Evolutionary conservation across 192 early-diverging fungal species (phyloP).

Genomic region (Gryganskiella cystojenkinii): DNA sequence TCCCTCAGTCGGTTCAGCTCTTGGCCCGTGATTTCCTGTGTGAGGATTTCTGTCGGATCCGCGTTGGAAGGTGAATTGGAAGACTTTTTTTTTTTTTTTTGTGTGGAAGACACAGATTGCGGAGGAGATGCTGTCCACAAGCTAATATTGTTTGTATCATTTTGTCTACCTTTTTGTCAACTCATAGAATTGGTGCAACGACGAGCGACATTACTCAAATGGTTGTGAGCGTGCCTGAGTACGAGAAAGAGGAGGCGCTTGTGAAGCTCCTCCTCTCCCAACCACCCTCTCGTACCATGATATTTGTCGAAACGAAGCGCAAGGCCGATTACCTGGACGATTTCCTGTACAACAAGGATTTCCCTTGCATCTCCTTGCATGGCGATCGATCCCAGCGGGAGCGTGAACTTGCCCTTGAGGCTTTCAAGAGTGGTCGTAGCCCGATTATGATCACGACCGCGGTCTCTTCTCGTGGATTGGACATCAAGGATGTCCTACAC

Average conservation of each 20-base stretch:
- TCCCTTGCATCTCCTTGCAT: slow-evolving; percentile 87
- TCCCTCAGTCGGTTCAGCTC: slow-evolving; percentile 90
- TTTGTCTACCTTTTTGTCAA: background rate
- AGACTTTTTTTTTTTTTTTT: background rate
- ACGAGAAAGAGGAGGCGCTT: slow-evolving; percentile 72
- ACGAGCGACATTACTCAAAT: slow-evolving; percentile 92
- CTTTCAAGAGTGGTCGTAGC: slow-evolving; percentile 70
- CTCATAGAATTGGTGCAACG: slow-evolving; percentile 75
- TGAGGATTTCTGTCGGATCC: slow-evolving; percentile 79
- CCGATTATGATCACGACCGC: slow-evolving; percentile 88
- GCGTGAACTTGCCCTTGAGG: slow-evolving; percentile 78
- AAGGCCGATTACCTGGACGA: slow-evolving; percentile 82
- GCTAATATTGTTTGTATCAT: background rate
- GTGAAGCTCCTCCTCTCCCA: slow-evolving; percentile 65
- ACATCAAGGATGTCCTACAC: slow-evolving; percentile 89
- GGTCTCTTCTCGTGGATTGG: slow-evolving; percentile 89
- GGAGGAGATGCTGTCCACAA: background rate
- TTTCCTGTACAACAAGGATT: slow-evolving; percentile 68
- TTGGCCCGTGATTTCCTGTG: slow-evolving; percentile 94
- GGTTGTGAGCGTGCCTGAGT: slow-evolving; percentile 75
- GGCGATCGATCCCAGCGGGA: slow-evolving; percentile 86
- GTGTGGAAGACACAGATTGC: background rate
- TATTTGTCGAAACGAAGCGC: slow-evolving; percentile 90
- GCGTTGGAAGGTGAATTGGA: slow-evolving; percentile 79
- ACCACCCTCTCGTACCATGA: slow-evolving; percentile 74